Conservation (phyloP, 2,329 filamentous ascomycete species). For the Colletotrichum zoysiae region DNA sequence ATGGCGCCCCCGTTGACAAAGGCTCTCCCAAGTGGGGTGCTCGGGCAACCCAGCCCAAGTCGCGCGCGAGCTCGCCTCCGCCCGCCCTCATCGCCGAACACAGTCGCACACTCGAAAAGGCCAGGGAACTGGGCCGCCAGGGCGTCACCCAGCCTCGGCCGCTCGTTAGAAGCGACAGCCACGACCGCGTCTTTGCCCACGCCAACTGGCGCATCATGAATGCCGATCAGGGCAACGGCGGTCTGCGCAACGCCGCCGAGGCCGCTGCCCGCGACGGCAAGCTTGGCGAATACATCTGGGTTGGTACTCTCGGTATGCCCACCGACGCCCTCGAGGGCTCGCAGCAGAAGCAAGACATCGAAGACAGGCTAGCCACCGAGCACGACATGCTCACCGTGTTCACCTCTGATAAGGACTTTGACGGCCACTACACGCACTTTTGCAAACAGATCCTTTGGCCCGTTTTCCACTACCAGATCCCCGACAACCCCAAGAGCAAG, state of each 20-base stretch:
- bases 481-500: conserved; percentile 98
- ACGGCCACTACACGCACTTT: conserved; percentile 94
- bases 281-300: conserved; percentile 84
- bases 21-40: conserved; percentile 83
- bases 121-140: conserved; percentile 67
- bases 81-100: conserved; percentile 82
- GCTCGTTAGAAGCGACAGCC: conserved; percentile 69
- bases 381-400: conserved; percentile 87
- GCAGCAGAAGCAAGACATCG: conserved; percentile 84
- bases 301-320: conserved; percentile 93
- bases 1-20: conserved; percentile 77
- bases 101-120: conserved; percentile 67
- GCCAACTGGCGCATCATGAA: conserved; percentile 86
- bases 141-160: conserved; percentile 68
- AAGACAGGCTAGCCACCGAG: conserved; percentile 83
- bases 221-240: conserved; percentile 92
- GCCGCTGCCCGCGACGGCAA: conserved; percentile 79
- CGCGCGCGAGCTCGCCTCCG: conserved; percentile 79
- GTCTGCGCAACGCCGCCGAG: conserved; percentile 87
- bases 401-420: conserved; percentile 90
- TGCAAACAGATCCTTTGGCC: conserved; percentile 99
- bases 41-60: conserved; percentile 81
- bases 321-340: conserved; percentile 84
- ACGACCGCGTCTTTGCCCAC: conserved; percentile 79
- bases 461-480: conserved; percentile 98